These are phyloP conservation scores for Cyclotella choctawhatcheeana DNA, from an alignment of 108 stramenopile genomes.

Conservation along the genomic window DNA sequence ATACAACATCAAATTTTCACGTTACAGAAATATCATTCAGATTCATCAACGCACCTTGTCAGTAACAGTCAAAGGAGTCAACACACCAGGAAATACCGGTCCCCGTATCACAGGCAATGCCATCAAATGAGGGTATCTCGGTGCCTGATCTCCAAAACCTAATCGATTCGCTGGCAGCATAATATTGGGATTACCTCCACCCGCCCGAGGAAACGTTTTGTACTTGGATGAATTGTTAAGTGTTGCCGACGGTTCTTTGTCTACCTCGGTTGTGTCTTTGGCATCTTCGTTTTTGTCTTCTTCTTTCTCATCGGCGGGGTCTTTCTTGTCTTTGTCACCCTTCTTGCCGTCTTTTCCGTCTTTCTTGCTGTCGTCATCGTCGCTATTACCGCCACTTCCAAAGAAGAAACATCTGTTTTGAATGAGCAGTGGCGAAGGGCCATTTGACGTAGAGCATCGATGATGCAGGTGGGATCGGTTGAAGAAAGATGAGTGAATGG, in stretches of 20 bases:
- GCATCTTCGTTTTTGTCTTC: slow-evolving; percentile 20
- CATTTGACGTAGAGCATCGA: not conserved
- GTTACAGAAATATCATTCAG: not conserved
- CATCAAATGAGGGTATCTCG: slow-evolving; percentile 80
- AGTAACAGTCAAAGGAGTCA: slow-evolving; percentile 76
- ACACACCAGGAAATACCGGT: slow-evolving; percentile 85
- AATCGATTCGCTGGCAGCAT: slow-evolving; percentile 40
- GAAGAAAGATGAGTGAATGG: not conserved
- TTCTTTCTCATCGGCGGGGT: slow-evolving; percentile 27
- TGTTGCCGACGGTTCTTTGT: slow-evolving; percentile 27
- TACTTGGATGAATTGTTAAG: slow-evolving; percentile 47
- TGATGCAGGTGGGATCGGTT: not conserved
- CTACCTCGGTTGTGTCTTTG: not conserved
- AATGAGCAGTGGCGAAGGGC: not conserved
- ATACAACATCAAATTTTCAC: not conserved
- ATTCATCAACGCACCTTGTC: slow-evolving; percentile 50
- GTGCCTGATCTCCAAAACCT: slow-evolving; percentile 84
- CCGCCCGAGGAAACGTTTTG: slow-evolving; percentile 24
- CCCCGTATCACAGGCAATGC: slow-evolving; percentile 75
- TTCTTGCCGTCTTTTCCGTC: slow-evolving; percentile 20
- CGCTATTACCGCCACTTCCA: slow-evolving; percentile 32
- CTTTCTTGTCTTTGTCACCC: slow-evolving; percentile 25
- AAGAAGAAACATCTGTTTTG: slow-evolving; percentile 48
- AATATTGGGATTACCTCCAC: slow-evolving; percentile 20
- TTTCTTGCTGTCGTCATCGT: slow-evolving; percentile 43